Evolutionary conservation across 192 early-diverging fungal genomes (phyloP), one percentile per base, ranked within the genome.

Genomic region (Cetraspora pellucida): DNA sequence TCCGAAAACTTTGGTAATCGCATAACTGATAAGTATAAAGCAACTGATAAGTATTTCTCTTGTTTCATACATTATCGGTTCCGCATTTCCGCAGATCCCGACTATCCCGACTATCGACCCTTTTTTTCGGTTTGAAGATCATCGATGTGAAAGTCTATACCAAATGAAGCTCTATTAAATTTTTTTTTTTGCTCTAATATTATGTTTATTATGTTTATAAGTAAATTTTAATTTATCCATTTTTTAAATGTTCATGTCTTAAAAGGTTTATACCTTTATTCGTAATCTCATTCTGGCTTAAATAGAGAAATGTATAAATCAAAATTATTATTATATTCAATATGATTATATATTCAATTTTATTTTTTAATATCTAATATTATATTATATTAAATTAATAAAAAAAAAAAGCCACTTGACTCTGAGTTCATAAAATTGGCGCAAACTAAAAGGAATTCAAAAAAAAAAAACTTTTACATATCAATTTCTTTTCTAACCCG

Each of bases 231-330:
- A 54, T 54, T 54, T 54, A 54, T 19, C 50, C 50, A 54, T 19
- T 19, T 19, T 54, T 54, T 54, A 30, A 37, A n/a, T 44, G 10
- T n/a, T n/a, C 63, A 30, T 37, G 63, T 44, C 63, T 19, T 10
- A 44, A 43, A 65, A 60, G n/a, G 31, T n/a, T 65, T 65, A n/a
- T n/a, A n/a, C 63, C 37, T 44, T 44, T 44, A 43, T 65, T 65
- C 63, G 63, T 65, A 65, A 65, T 44, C n/a, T 65, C 63, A 65
- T 65, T 65, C 27, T 65, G 63, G 9, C 37, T 65, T 65, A 19
- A n/a, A 14, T 54, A 54, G 19, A 19, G 19, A 14, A 19, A 19
- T n/a, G 16, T 54, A 54, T 54, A 54, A 52, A 54, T 5, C 16
- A 54, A 14, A 54, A 49, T 16, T 16, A 13, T 49, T 49, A 49